Evolutionary conservation across 352 stramenopile genomes (phyloP).

Genomic region (Phytophthora foliorum): DNA sequence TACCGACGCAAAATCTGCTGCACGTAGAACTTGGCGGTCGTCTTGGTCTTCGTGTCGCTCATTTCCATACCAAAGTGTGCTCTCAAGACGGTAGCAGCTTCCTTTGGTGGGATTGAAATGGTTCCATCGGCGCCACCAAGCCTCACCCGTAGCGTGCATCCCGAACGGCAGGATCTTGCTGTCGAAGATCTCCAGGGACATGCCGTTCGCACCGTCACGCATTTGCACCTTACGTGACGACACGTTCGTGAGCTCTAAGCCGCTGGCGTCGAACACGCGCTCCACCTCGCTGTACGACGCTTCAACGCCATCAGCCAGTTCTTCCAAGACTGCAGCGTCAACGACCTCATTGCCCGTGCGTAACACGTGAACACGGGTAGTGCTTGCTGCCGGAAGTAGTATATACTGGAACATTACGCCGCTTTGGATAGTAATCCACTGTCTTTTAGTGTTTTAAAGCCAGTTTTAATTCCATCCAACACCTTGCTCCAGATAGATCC

Average conservation of each 20-base stretch:
- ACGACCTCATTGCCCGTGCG: slow-evolving; percentile 20
- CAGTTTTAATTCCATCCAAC: no score
- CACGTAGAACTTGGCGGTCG: slow-evolving; percentile 55
- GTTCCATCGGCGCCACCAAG: slow-evolving; percentile 54
- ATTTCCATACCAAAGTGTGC: slow-evolving; percentile 66
- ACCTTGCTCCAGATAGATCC: no score
- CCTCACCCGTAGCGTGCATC: slow-evolving; percentile 40
- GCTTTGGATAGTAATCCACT: no score
- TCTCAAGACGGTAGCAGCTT: slow-evolving; percentile 31
- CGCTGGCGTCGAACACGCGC: slow-evolving; percentile 36
- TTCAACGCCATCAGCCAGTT: slow-evolving; percentile 37
- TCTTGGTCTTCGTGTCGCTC: slow-evolving; percentile 53
- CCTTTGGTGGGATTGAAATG: slow-evolving; percentile 43
- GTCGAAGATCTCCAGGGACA: slow-evolving; percentile 53
- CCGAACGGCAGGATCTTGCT: slow-evolving; percentile 52
- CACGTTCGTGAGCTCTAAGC: slow-evolving; percentile 20
- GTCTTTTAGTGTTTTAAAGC: no score
- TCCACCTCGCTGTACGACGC: slow-evolving; percentile 42
- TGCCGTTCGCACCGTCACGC: slow-evolving; percentile 33
- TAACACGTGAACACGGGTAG: slow-evolving; percentile 27
- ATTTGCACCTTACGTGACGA: slow-evolving; percentile 36
- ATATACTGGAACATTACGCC: no score
- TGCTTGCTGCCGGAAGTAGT: slow-evolving; percentile 36
- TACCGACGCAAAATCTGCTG: slow-evolving; percentile 67
- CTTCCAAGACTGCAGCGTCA: slow-evolving; percentile 38